phyloP scores from a whole-genome alignment of 257 asterid genomes.

The Eustoma russellianum region DNA sequence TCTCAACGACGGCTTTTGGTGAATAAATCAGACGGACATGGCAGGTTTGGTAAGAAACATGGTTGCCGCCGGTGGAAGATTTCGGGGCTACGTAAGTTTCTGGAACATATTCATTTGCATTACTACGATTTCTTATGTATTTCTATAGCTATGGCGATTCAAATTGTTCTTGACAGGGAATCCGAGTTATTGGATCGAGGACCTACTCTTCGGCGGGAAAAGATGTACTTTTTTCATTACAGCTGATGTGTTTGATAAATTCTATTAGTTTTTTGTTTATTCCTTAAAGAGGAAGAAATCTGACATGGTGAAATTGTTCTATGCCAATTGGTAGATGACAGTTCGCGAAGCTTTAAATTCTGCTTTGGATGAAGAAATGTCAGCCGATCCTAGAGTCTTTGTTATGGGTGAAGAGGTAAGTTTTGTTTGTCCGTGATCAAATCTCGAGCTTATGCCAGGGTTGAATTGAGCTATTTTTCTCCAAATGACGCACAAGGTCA shows the following conservation, averaged over 20 bases:
- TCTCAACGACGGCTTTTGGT: neutral
- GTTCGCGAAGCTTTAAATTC: constrained; percentile 93
- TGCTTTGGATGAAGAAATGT: constrained; percentile 94
- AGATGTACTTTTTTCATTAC: constrained; percentile 31
- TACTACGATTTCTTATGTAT: neutral
- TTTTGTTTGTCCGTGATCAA: too few relatives aligned
- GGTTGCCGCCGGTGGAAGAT: constrained; percentile 27
- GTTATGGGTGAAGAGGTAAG: constrained; percentile 94
- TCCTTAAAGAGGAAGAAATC: too few relatives aligned
- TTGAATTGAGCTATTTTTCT: neutral
- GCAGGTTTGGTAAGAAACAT: constrained; percentile 39
- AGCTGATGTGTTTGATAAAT: neutral
- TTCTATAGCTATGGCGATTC: too few relatives aligned
- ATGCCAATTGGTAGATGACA: constrained; percentile 50
- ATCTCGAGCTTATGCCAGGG: too few relatives aligned
- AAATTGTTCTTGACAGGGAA: constrained; percentile 36
- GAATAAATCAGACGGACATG: constrained; percentile 24
- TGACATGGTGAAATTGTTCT: neutral
- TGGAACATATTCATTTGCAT: constrained; percentile 2
- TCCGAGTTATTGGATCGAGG: constrained; percentile 48
- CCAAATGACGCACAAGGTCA: neutral
- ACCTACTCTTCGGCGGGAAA: constrained; percentile 58
- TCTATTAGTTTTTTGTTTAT: neutral
- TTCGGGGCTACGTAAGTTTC: constrained; percentile 31
- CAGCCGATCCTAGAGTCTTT: constrained; percentile 90